Evolutionary conservation across 495 filamentous ascomycete species (phyloP).

Genomic region (Acidomyces sp.): DNA sequence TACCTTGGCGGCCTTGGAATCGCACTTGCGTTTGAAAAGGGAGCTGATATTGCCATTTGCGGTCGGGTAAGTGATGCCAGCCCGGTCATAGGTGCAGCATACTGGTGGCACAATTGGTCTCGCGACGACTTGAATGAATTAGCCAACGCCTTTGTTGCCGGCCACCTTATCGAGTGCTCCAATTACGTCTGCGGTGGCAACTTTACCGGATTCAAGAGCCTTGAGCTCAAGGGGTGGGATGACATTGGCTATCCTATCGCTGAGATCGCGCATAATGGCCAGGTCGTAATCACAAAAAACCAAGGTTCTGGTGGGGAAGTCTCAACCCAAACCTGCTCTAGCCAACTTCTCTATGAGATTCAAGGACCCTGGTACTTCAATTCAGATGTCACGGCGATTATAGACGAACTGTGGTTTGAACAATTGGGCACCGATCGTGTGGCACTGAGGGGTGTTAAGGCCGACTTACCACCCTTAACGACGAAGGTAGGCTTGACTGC

Average conservation of each 20-base stretch:
- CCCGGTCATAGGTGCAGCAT: conserved; percentile 25
- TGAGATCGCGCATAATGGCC: conserved; percentile 18
- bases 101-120: conserved; percentile 29
- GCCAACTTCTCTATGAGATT: conserved; percentile 24
- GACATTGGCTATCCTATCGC: conserved; percentile 24
- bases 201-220: conserved; percentile 22
- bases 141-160: conserved; percentile 22
- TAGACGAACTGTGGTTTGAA: conserved; percentile 17
- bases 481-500: conserved; percentile 24
- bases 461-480: conserved; percentile 17
- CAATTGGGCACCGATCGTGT: conserved; percentile 21
- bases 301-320: conserved; percentile 17
- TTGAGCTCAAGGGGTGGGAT: conserved; percentile 16
- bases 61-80: conserved; percentile 29
- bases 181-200: conserved; percentile 21
- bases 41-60: conserved; percentile 31
- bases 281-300: conserved; percentile 23
- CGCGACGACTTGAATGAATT: conserved; percentile 18
- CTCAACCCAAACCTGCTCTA: conserved; percentile 16
- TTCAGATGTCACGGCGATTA: conserved; percentile 22
- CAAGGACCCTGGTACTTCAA: conserved; percentile 24
- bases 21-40: conserved; percentile 24
- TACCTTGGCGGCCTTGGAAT: conserved; percentile 30
- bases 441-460: conserved; percentile 17
- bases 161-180: conserved; percentile 23